Evolutionary conservation across 192 early-diverging fungal genomes (phyloP), one percentile per base, ranked within the genome.

Genomic region (Backusella psychrophila): DNA sequence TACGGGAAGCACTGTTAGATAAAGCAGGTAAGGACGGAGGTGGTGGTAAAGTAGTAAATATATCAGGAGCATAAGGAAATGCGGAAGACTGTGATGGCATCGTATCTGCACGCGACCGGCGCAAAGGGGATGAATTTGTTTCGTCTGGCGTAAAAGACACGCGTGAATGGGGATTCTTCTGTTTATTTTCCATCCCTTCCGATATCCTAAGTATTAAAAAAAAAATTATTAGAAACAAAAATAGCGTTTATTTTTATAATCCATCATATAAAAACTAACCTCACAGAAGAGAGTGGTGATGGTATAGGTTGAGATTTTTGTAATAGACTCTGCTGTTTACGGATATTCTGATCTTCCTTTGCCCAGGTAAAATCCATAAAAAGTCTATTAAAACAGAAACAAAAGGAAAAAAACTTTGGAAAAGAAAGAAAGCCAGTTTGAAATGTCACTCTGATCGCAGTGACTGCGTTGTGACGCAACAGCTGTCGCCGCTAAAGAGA

Each of bases 31-130:
- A 35, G 26, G 66, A 29, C 14, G 38, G 41, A 19, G 41, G 41
- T 14, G 42, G 39, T 49, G 39, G 36, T 38, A 76, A 56, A 52
- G 69, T 76, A 0, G 49, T 52, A 69, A 69, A 69, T 69, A 49
- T 34, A 71, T 71, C 70, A 44, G 72, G 71, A 23, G 72, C 44
- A 69, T 74, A 78, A 59, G 77, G 77, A 56, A 78, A 78, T 26
- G 77, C 69, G 17, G 75, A 74, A 9, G 77, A 69, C 21, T 78
- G 77, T 19, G 77, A 73, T 49, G 77, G 77, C 77, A 78, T 78
- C 9, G 77, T 78, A 65, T 78, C 77, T 4, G 77, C 77, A 46
- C 77, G 77, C 56, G 77, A 72, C 29, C 77, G 65, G 44, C 77
- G 70, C 26, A 49, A 71, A 49, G 70, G 70, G 17, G 68, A 69